Base-by-base conservation (phyloP, 345 rosid genomes). In the Brassica incana region DNA sequence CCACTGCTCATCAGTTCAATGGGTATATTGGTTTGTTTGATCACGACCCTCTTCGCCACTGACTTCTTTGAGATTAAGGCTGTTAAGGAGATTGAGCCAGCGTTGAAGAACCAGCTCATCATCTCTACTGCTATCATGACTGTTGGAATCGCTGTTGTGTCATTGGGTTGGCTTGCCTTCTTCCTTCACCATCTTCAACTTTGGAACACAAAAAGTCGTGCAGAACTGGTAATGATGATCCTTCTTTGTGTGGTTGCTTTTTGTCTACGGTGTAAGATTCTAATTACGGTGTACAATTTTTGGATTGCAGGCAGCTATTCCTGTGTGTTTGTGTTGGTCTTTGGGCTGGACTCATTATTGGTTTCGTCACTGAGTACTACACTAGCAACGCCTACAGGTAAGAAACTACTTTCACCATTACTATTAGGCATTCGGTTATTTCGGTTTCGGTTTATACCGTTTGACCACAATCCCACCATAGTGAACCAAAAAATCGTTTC, bases 301-400 rank as follows among this genome's bases (percentile, higher is more conserved):
- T 29, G 71, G 58, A 83, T 76, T 85, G 5, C 84, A 90, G 94
- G 90, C 90, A 90, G 61, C 70, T 90, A 75, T 88, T 90, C 79
- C 84, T 87, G 32, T 90, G 88, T 23, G 94, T 88, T 8, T 81
- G 83, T 74, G 90, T 90, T 78, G 92, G 92, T 82, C 88, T 88
- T 66, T 88, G 92, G 92, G 92, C 89, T 72, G 90, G 91, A 61
- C 90, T 29, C 32, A 29, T 29, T 29, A 29, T 29, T 29, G 32
- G 32, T 29, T 29, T 29, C 4, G 32, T 29, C 20, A 87, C 89
- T 0, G 91, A 88, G 81, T 90, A 90, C 77, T 90, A 81, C 82
- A 90, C 91, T 38, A 88, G 92, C 80, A 88, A 90, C 48, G 94
- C 94, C 14, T 90, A 87, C 85, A 88, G 94, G 94, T 88, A 81